Base-by-base conservation (phyloP, 2,329 filamentous ascomycete species). In the Botryotinia narcissicola region DNA sequence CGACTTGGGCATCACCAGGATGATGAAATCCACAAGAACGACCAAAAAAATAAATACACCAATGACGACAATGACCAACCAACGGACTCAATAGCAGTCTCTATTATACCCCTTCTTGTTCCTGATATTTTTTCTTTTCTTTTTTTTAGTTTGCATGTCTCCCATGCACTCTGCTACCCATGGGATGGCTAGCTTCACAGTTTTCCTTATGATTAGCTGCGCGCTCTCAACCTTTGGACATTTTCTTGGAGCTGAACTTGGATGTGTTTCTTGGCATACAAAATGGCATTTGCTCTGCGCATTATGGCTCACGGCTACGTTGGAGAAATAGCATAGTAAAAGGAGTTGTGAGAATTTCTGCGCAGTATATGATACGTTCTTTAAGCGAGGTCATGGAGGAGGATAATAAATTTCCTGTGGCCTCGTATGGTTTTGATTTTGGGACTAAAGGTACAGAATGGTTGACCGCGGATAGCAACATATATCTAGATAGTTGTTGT, bases 261-360 rank as follows among this genome's bases (percentile, higher is more conserved):
- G 66, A 66, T 66, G 46, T 66, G 44, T 69, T 69, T 57, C 64
- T 69, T 69, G 66, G 48, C 25, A 69, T 69, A 69, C 48, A 69
- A 37, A 57, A 57, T 44, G 12, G 48, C 66, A 29, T 69, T 69
- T 69, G 37, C 48, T 69, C 51, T 69, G n/a, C 48, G 57, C 37
- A 57, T 57, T 57, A 32, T 69, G 66, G 48, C 48, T 69, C 25
- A 54, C 37, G 40, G 37, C 32, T 59, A 42, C 66, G 40, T 20
- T 44, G 12, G 48, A 25, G 7, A 40, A 51, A 25, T 44, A 42
- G 48, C 66, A 59, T 57, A 69, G 48, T 32, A 69, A 18, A 9
- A 57, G 51, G 75, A 73, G 46, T 40, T 72, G 54, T 57, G 35
- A 54, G 46, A 48, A 14, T 48, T 74, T 61, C 48, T 54, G 48